Evolutionary conservation across 306 rosid species (phyloP).

Genomic region (Glycyrrhiza uralensis): DNA sequence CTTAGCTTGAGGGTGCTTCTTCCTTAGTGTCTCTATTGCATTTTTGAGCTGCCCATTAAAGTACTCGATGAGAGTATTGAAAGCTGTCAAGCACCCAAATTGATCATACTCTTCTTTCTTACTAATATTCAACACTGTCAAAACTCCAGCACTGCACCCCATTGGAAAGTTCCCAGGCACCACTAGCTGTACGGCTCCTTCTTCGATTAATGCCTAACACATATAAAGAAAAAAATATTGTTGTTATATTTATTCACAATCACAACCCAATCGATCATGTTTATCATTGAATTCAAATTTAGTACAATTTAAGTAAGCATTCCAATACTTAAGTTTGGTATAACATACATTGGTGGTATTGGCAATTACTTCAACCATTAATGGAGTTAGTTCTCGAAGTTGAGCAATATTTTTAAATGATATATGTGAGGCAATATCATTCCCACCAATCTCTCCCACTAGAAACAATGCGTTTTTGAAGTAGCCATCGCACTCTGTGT

Average conservation of each 20-base stretch:
- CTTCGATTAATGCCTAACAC: not conserved
- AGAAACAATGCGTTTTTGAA: not conserved
- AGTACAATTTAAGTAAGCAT: not conserved
- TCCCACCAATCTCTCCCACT: not conserved
- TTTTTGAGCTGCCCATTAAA: slow-evolving; percentile 33
- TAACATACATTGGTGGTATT: not conserved
- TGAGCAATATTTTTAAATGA: not conserved
- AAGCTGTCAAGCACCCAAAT: slow-evolving; percentile 43
- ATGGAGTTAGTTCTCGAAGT: not conserved
- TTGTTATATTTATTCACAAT: not conserved
- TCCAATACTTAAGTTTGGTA: not conserved
- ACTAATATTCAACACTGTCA: slow-evolving; percentile 9
- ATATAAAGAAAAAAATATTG: not conserved
- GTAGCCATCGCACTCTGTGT: not conserved
- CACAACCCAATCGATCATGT: not conserved
- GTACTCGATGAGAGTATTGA: slow-evolving; percentile 33
- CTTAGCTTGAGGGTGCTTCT: slow-evolving; percentile 31
- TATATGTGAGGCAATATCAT: not conserved
- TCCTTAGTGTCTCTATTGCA: slow-evolving; percentile 4
- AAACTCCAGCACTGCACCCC: not conserved
- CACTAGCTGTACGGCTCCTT: not conserved
- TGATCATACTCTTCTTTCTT: slow-evolving; percentile 30
- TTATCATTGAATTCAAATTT: not conserved
- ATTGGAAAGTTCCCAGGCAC: not conserved
- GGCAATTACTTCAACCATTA: not conserved